A percentile compares a stretch with the other conserved stretches of the same genome.
These are phyloP conservation scores for Phaeotremella fagi DNA, from an alignment of 768 basidiomycete species.

Conservation along the genomic window DNA sequence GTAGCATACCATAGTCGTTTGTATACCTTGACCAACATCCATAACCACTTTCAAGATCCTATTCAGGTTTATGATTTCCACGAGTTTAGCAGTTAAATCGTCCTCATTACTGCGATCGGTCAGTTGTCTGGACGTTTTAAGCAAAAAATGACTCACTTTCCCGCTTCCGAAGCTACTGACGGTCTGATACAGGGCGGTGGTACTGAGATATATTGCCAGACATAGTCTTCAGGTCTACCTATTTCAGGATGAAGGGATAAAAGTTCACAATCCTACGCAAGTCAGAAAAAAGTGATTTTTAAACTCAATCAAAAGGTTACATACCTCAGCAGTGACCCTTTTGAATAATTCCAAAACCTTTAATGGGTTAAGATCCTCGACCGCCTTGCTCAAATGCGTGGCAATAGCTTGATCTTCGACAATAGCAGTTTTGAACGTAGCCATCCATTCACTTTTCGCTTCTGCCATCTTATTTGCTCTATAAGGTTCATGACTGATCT, in stretches of 20 bases:
- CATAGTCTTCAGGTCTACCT: slow-evolving; percentile 91
- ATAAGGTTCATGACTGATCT: slow-evolving; percentile 97
- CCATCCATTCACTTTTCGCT: slow-evolving; percentile 81
- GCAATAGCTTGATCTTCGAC: slow-evolving; percentile 82
- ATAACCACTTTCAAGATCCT: slow-evolving; percentile 86
- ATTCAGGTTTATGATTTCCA: slow-evolving; percentile 93
- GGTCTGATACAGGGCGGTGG: slow-evolving; percentile 97
- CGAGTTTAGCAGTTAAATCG: slow-evolving; percentile 92
- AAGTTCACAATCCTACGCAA: slow-evolving; percentile 82
- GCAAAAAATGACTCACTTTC: slow-evolving; percentile 50
- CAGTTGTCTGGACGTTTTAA: background rate
- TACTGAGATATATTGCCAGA: slow-evolving; percentile 98
- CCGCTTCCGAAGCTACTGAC: slow-evolving; percentile 94
- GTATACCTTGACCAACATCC: slow-evolving; percentile 61
- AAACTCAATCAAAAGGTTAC: slow-evolving; percentile 15
- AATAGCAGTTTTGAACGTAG: slow-evolving; percentile 72
- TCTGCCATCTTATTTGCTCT: slow-evolving; percentile 80
- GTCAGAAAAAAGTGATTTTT: background rate
- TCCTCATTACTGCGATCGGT: slow-evolving; percentile 74
- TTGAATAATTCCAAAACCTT: slow-evolving; percentile 89
- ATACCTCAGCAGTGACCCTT: slow-evolving; percentile 83
- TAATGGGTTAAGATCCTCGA: slow-evolving; percentile 90
- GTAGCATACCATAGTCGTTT: slow-evolving; percentile 33
- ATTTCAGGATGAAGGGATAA: slow-evolving; percentile 81
- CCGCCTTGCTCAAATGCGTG: slow-evolving; percentile 76